A percentile compares a stretch with the other conserved stretches of the same genome.
phyloP scores from a whole-genome alignment of 192 early-diverging fungal genomes.

The Gonapodya prolifera region DNA sequence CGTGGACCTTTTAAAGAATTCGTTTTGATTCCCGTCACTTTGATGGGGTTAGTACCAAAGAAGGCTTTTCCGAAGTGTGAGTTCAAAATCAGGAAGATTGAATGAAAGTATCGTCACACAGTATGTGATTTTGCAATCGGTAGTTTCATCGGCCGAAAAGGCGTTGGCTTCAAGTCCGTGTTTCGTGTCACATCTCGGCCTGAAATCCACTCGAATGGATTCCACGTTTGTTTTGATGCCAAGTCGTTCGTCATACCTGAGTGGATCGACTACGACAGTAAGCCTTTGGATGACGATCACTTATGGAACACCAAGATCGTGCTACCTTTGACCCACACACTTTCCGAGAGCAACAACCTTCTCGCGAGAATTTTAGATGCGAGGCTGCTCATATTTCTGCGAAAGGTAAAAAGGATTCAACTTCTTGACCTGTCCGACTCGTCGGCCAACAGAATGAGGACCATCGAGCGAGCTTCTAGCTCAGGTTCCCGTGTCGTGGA shows the following conservation, averaged over 20 bases:
- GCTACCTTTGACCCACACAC: neutral
- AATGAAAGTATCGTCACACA: neutral
- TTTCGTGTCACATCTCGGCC: neutral
- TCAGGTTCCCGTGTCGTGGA: neutral
- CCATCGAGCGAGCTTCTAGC: neutral
- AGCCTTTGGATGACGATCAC: neutral
- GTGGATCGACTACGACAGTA: neutral
- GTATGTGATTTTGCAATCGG: too few species aligned
- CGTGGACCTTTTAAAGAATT: too few species aligned
- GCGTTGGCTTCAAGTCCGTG: neutral
- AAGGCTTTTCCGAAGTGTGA: neutral
- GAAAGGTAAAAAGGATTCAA: neutral
- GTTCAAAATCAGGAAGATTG: neutral
- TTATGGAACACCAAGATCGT: neutral
- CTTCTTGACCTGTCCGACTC: neutral
- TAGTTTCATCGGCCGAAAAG: neutral
- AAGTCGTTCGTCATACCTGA: neutral
- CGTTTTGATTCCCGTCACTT: neutral
- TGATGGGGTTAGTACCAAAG: neutral
- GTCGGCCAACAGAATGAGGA: neutral
- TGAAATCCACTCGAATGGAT: neutral
- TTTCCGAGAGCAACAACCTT: neutral
- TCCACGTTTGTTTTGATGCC: neutral
- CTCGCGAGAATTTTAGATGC: neutral
- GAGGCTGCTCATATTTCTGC: neutral